phyloP scores from a whole-genome alignment of 495 filamentous ascomycete genomes.

The Talaromyces wortmannii region DNA sequence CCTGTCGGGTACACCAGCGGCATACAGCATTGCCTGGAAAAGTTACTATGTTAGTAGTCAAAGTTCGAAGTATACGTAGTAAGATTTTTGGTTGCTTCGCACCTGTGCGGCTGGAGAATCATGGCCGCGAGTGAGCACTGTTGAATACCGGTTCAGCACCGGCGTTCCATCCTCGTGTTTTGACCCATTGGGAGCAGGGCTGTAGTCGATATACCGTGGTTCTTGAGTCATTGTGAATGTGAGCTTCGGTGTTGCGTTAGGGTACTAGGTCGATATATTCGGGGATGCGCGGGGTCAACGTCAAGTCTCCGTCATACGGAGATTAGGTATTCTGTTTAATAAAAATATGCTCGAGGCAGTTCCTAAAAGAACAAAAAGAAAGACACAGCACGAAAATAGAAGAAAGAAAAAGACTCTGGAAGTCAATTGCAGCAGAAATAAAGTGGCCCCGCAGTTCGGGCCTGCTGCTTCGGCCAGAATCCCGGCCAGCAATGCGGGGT shows the following conservation, averaged over 20 bases:
- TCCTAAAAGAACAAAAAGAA: too few species aligned
- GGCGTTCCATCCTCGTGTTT: slow-evolving; percentile 53
- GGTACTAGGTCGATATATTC: neutral
- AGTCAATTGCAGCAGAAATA: too few species aligned
- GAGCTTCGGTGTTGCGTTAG: neutral
- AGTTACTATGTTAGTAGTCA: neutral
- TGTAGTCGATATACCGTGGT: slow-evolving; percentile 57
- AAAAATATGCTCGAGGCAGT: too few species aligned
- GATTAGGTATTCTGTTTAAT: too few species aligned
- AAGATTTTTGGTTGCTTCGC: slow-evolving; percentile 9
- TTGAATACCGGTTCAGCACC: slow-evolving; percentile 64
- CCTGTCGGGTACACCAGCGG: slow-evolving; percentile 78
- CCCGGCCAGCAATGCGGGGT: neutral
- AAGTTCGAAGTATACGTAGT: neutral
- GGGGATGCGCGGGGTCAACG: neutral
- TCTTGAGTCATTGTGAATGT: slow-evolving; percentile 19
- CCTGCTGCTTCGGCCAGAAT: neutral
- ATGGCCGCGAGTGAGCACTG: slow-evolving; percentile 71
- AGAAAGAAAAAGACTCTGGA: too few species aligned
- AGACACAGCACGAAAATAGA: too few species aligned
- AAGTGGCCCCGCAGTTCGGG: too few species aligned
- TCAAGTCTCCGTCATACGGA: neutral
- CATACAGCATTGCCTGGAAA: slow-evolving; percentile 86
- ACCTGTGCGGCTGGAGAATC: slow-evolving; percentile 93
- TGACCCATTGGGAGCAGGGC: slow-evolving; percentile 46